phyloP scores from a whole-genome alignment of 306 rosid species.

The Begonia masoniana region DNA sequence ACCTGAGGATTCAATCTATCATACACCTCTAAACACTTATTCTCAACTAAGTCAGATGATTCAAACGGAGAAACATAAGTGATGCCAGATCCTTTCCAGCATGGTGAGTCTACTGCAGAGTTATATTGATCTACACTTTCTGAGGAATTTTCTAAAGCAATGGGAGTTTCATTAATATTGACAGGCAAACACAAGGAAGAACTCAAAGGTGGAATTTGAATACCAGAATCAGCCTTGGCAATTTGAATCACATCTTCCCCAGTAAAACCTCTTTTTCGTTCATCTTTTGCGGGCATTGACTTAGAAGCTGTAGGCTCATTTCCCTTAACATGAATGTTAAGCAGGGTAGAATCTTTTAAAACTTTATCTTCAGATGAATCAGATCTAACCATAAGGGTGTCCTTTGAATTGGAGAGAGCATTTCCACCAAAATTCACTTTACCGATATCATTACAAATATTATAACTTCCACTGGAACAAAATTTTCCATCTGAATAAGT shows the following conservation, averaged over 20 bases:
- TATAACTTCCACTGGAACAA: constrained; percentile 19
- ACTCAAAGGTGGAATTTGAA: constrained; percentile 21
- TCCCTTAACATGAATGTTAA: constrained; percentile 30
- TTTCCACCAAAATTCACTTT: constrained; percentile 22
- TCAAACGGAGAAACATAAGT: constrained; percentile 31
- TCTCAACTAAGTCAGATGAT: constrained; percentile 19
- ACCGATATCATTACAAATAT: constrained; percentile 14
- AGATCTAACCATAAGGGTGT: constrained; percentile 8
- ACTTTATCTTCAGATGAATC: constrained; percentile 16
- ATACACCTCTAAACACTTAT: constrained; percentile 18
- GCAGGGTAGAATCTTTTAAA: constrained; percentile 25
- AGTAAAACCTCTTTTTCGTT: constrained; percentile 15
- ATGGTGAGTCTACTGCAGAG: constrained; percentile 84
- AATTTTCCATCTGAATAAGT: constrained; percentile 21
- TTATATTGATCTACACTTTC: constrained; percentile 48
- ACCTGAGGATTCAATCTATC: constrained; percentile 22
- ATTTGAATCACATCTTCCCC: constrained; percentile 20
- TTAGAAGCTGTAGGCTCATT: constrained; percentile 22
- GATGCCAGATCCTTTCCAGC: constrained; percentile 83
- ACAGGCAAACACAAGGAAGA: constrained; percentile 29
- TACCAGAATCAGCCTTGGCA: constrained; percentile 25
- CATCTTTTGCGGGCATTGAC: constrained; percentile 23
- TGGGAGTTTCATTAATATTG: constrained; percentile 22
- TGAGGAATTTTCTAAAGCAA: constrained; percentile 35
- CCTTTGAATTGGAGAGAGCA: constrained; percentile 16